Conservation (phyloP, 768 basidiomycete species). For the Coprinopsis cinerea region DNA sequence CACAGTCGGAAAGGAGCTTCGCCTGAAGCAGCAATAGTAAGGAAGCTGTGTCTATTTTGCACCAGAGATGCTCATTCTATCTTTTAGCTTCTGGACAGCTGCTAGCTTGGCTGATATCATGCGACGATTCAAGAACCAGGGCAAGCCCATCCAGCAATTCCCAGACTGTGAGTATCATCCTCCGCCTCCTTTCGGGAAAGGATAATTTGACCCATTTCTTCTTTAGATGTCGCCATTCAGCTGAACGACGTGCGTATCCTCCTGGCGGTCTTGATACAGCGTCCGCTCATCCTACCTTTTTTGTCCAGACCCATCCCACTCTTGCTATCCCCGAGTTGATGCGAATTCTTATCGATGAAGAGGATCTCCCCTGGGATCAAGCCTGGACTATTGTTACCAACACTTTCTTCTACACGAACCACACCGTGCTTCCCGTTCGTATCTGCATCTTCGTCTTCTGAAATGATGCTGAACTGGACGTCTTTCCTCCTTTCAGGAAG, state of each 20-base stretch:
- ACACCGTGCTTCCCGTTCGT: slow-evolving; percentile 82
- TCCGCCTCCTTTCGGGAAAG: background rate
- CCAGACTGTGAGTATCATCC: slow-evolving; percentile 60
- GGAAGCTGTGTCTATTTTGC: slow-evolving; percentile 10
- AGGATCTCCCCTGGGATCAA: slow-evolving; percentile 73
- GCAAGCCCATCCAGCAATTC: slow-evolving; percentile 73
- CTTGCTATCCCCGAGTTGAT: slow-evolving; percentile 93
- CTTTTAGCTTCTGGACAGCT: slow-evolving; percentile 73
- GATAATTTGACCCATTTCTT: background rate
- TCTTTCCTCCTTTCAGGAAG: slow-evolving; percentile 65
- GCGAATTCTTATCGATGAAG: slow-evolving; percentile 89
- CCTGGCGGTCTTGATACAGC: background rate
- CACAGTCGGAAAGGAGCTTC: slow-evolving; percentile 77
- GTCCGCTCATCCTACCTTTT: background rate
- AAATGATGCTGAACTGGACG: background rate
- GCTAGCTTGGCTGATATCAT: slow-evolving; percentile 86
- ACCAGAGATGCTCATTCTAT: background rate
- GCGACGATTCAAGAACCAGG: slow-evolving; percentile 87
- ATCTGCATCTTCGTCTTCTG: background rate
- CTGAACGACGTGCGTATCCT: slow-evolving; percentile 73
- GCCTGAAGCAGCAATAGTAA: slow-evolving; percentile 91
- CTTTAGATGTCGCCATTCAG: slow-evolving; percentile 80
- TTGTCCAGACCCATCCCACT: slow-evolving; percentile 83
- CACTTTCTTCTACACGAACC: slow-evolving; percentile 95
- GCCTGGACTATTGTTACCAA: slow-evolving; percentile 89